Evolutionary conservation across 2,329 filamentous ascomycete genomes (phyloP), one percentile per base, ranked within the genome.

Genomic region (Fusarium sp.): DNA sequence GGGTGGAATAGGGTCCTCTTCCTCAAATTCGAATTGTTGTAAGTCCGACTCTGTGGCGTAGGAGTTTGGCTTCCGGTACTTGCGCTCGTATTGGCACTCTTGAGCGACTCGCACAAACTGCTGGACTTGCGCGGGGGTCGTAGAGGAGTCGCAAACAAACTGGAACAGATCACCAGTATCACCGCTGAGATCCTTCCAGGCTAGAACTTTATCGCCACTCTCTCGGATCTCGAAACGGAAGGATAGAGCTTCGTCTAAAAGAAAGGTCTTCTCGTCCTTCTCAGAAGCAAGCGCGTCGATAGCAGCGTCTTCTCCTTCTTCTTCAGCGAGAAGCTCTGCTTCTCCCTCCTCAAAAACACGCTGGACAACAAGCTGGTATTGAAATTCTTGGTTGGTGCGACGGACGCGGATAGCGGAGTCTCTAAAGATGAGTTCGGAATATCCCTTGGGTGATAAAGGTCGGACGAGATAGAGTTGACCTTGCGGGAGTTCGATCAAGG

Each of bases 341-440:
- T 99, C 96, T 56, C 96, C 96, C 81, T 99, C 96, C 77, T 99
- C 96, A 84, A 97, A 99, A 61, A 95, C 95, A 63, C 96, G 89
- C 78, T 99, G 96, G 41, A 98, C 88, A 40, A 98, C 95, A 14
- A 99, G 92, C 79, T 99, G 96, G 78, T 98, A 99, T 75, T 99
- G 94, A 75, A 92, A 97, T 54, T 98, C 94, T 78, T 97, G 94
- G 20, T 92, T 94, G 17, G 96, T 98, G 68, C 93, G 90, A 69
- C 96, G 91, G 75, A 99, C 96, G 67, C 91, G 93, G 53, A 95
- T 93, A 46, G 93, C 92, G 39, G 94, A 92, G 88, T 99, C 96
- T 80, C 96, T 97, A 86, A 97, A 99, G 80, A 99, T 97, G 77
- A 98, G 93, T 80, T 99, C 96, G 2, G 95, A 97, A 79, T 97